Conservation (phyloP, 2,329 filamentous ascomycete species). For the Ophiostoma sp. region DNA sequence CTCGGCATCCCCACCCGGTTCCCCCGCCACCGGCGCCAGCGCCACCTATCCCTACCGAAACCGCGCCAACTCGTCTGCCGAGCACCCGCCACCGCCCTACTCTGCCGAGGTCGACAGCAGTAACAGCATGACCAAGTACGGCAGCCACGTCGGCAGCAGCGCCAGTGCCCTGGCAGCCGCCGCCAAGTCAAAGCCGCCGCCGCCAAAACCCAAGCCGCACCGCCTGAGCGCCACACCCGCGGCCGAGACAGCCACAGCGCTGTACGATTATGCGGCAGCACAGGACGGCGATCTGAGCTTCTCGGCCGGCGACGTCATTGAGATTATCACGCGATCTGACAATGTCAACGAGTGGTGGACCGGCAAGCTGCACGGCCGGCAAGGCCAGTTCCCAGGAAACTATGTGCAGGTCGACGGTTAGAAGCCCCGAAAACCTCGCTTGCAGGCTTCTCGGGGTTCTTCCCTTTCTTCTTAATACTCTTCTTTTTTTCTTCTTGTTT, state of each 20-base stretch:
- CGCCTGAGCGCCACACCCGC: slow-evolving; percentile 65
- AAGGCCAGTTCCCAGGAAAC: slow-evolving; percentile 78
- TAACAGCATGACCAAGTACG: slow-evolving; percentile 34
- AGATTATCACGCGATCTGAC: slow-evolving; percentile 77
- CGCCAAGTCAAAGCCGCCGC: slow-evolving; percentile 67
- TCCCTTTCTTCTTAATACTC: background rate
- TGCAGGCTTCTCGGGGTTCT: background rate
- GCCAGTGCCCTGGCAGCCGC: slow-evolving; percentile 50
- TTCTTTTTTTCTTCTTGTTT: background rate
- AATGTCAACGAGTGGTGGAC: slow-evolving; percentile 99
- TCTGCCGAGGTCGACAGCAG: slow-evolving; percentile 46
- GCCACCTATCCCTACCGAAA: slow-evolving; percentile 28
- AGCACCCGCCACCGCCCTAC: slow-evolving; percentile 72
- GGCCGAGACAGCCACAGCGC: slow-evolving; percentile 78
- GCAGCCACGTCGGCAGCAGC: slow-evolving; percentile 32
- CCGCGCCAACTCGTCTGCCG: slow-evolving; percentile 43
- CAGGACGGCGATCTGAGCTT: slow-evolving; percentile 94
- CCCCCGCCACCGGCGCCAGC: slow-evolving; percentile 15
- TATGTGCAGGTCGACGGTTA: slow-evolving; percentile 23
- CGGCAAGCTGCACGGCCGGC: slow-evolving; percentile 73
- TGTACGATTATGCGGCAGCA: slow-evolving; percentile 96
- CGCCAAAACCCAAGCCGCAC: slow-evolving; percentile 76
- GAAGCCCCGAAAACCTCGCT: background rate
- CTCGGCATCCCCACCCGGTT: background rate
- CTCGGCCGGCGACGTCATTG: slow-evolving; percentile 81